These are phyloP conservation scores for Microstegium vimineum DNA, from an alignment of 176 grass and related monocot species.

Conservation along the genomic window DNA sequence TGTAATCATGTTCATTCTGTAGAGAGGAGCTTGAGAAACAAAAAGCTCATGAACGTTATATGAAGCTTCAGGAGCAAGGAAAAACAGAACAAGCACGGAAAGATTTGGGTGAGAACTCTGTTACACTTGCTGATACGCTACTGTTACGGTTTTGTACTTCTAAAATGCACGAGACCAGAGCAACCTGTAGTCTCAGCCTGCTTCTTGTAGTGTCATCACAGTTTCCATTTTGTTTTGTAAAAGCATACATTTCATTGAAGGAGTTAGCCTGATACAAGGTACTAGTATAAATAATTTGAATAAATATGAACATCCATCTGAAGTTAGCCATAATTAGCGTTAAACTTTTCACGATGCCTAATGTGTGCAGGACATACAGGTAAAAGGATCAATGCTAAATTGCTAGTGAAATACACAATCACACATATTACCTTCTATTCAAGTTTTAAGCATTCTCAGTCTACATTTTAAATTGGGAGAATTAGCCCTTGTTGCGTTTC, in stretches of 20 bases:
- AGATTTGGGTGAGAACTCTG: slow-evolving; percentile 79
- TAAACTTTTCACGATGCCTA: background rate
- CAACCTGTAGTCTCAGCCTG: background rate
- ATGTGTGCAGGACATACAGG: background rate
- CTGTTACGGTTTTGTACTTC: background rate
- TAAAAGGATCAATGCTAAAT: background rate
- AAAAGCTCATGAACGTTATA: slow-evolving; percentile 93
- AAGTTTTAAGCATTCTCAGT: background rate
- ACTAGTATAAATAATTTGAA: background rate
- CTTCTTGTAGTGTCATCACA: slow-evolving; percentile 7
- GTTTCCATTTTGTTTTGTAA: background rate
- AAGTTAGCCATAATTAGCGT: background rate
- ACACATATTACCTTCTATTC: background rate
- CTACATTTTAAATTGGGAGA: background rate
- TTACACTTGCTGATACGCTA: background rate
- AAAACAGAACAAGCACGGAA: slow-evolving; percentile 94
- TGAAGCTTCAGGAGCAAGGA: slow-evolving; percentile 99
- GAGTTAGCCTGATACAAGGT: background rate
- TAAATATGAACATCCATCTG: background rate
- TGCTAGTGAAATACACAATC: background rate
- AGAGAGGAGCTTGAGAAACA: slow-evolving; percentile 99
- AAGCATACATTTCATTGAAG: background rate
- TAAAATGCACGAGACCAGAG: background rate
- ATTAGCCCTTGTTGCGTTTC: background rate
- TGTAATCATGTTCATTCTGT: background rate